Percentiles rank a stretch among this genome's conserved stretches.
Evolutionary conservation across 2,329 filamentous ascomycete genomes (phyloP).

Genomic region (Aspergillus costaricaensis): DNA sequence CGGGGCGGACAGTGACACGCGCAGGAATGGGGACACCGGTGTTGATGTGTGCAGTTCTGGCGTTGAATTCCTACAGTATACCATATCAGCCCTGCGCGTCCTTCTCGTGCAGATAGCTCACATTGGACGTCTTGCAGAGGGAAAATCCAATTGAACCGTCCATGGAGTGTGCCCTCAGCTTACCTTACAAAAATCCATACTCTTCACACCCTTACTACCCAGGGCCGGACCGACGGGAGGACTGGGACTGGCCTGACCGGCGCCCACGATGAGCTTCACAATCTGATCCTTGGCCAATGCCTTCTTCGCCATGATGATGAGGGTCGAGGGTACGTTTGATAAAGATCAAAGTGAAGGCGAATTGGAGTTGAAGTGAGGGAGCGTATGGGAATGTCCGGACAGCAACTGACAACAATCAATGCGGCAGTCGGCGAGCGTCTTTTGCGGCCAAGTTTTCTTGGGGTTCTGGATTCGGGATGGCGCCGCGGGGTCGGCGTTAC

Average conservation of each 20-base stretch:
- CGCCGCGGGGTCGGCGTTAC: slow-evolving; percentile 21
- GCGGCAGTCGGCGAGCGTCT: not conserved
- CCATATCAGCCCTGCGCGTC: slow-evolving; percentile 7
- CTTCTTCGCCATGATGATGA: slow-evolving; percentile 53
- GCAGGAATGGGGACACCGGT: slow-evolving; percentile 85
- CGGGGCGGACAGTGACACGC: slow-evolving; percentile 86
- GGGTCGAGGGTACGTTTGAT: not conserved
- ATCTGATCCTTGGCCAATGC: slow-evolving; percentile 66
- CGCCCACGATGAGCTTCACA: slow-evolving; percentile 96
- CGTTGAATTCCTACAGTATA: slow-evolving; percentile 85
- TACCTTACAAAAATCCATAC: slow-evolving; percentile 99
- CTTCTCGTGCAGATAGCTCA: not conserved
- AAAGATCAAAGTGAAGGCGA: not conserved
- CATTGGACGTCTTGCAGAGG: not conserved
- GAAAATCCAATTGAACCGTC: not conserved
- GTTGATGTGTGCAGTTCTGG: slow-evolving; percentile 80
- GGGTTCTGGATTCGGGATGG: slow-evolving; percentile 15
- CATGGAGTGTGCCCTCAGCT: slow-evolving; percentile 10
- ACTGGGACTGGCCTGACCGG: slow-evolving; percentile 90
- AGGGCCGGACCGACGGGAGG: slow-evolving; percentile 95
- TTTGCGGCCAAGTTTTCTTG: slow-evolving; percentile 22
- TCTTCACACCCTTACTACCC: slow-evolving; percentile 97
- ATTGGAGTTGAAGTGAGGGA: not conserved
- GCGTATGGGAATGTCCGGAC: not conserved
- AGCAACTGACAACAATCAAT: not conserved